Conservation (phyloP, 148 eudicot genomes). For the Heliosperma pusillum region DNA sequence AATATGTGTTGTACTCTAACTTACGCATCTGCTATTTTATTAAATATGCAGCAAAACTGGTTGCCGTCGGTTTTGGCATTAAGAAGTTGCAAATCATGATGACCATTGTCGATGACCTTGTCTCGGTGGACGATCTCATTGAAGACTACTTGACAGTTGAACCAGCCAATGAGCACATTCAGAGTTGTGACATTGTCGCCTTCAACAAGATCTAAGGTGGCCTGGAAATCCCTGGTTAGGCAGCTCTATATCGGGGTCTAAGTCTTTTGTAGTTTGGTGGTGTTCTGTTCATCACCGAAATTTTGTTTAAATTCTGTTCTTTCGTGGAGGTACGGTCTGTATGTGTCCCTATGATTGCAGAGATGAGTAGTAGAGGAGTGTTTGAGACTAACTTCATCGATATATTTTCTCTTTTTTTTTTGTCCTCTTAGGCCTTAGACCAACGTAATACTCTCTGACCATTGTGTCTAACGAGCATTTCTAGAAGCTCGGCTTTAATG, state of each 20-base stretch:
- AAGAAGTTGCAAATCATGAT: constrained; percentile 88
- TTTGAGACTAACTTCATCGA: no score
- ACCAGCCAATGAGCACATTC: constrained; percentile 75
- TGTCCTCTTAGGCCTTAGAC: no score
- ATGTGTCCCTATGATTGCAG: no score
- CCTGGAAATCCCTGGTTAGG: neutral
- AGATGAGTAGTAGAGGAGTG: no score
- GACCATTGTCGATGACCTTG: constrained; percentile 91
- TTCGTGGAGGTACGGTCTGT: no score
- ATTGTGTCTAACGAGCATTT: no score
- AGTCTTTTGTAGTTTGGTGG: neutral
- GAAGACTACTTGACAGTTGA: constrained; percentile 73
- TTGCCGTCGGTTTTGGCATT: constrained; percentile 85
- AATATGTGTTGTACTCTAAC: no score
- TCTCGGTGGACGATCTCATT: constrained; percentile 72
- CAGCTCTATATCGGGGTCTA: neutral
- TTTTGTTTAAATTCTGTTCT: constrained; percentile 23
- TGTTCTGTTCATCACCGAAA: neutral
- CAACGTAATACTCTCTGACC: no score
- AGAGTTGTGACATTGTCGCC: constrained; percentile 95
- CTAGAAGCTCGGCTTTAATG: no score
- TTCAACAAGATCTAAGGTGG: constrained; percentile 82
- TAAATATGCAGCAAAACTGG: constrained; percentile 81
- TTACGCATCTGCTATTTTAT: no score
- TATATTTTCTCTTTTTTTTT: no score